These are phyloP conservation scores for Arabidopsis suecica DNA, from an alignment of 345 rosid species.

Conservation along the genomic window DNA sequence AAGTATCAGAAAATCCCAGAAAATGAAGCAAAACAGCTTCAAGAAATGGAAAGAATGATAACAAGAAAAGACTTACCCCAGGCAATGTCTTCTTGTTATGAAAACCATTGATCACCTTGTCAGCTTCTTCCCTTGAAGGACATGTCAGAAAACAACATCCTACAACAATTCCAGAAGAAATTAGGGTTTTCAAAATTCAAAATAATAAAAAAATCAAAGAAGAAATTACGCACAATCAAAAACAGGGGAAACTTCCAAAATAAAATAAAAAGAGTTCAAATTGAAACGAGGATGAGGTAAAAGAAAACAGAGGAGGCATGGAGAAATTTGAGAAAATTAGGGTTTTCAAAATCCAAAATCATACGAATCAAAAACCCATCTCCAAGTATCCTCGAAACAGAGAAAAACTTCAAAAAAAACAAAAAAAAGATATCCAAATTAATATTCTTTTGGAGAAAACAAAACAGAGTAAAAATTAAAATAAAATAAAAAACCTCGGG, in stretches of 20 bases:
- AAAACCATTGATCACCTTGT: constrained; percentile 80
- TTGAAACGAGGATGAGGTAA: constrained; percentile 7
- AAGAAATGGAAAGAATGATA: not conserved
- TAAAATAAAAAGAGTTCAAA: not conserved
- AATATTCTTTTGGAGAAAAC: constrained; percentile 5
- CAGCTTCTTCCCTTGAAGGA: constrained; percentile 94
- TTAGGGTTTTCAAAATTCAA: constrained; percentile 18
- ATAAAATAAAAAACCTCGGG: constrained; percentile 61
- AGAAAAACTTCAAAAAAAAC: not conserved
- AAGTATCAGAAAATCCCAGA: constrained; percentile 4
- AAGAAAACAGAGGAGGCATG: constrained; percentile 24
- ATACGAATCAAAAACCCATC: not conserved
- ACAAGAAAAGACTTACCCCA: constrained; percentile 64
- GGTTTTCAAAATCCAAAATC: not conserved
- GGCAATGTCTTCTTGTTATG: constrained; percentile 93
- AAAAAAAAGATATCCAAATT: not conserved
- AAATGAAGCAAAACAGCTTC: not conserved
- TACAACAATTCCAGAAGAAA: constrained; percentile 29
- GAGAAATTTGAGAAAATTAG: constrained; percentile 15
- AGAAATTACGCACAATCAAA: not conserved
- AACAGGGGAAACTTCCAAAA: constrained; percentile 24
- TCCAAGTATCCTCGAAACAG: not conserved
- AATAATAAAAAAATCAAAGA: not conserved
- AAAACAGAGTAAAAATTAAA: not conserved
- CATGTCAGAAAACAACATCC: constrained; percentile 95